A percentile compares a stretch with the other conserved stretches of the same genome.
Evolutionary conservation across 2,329 filamentous ascomycete species (phyloP).

Genomic region (Cyphellophora europaea): DNA sequence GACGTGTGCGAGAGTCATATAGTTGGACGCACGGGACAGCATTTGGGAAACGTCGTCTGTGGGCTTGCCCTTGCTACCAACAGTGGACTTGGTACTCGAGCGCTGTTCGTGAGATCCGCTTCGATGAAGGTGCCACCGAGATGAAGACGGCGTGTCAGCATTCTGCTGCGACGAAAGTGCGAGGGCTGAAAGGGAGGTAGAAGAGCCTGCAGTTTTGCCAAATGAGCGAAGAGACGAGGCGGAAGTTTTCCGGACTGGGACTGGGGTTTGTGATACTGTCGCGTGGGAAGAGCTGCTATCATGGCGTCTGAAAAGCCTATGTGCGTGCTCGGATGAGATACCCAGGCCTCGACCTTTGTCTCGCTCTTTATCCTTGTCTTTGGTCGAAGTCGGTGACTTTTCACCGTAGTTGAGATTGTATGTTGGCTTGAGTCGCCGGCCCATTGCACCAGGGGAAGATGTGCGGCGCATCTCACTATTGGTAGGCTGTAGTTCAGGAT

Average conservation of each 20-base stretch:
- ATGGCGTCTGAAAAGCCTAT: constrained; percentile 17
- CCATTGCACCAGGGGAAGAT: constrained; percentile 63
- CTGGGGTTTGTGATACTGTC: background rate
- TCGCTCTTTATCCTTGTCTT: constrained; percentile 7
- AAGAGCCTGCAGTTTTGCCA: constrained; percentile 27
- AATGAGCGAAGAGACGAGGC: constrained; percentile 19
- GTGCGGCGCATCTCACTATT: constrained; percentile 39
- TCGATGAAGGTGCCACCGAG: constrained; percentile 28
- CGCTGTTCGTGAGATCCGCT: constrained; percentile 23
- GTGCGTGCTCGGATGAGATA: constrained; percentile 11
- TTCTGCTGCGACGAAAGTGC: no score
- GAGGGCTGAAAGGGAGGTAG: constrained; percentile 11
- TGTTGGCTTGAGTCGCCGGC: constrained; percentile 75
- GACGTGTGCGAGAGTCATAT: constrained; percentile 94
- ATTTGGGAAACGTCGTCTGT: constrained; percentile 93
- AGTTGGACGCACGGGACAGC: constrained; percentile 89
- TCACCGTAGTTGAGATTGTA: constrained; percentile 29
- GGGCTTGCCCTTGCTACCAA: constrained; percentile 49
- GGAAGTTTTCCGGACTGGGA: constrained; percentile 18
- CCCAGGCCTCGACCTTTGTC: constrained; percentile 14
- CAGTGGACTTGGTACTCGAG: constrained; percentile 36
- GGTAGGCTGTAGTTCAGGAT: constrained; percentile 15
- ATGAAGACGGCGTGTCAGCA: background rate
- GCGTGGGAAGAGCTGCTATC: constrained; percentile 1
- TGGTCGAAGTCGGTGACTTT: constrained; percentile 2